Percentiles rank a stretch among this genome's conserved stretches.
Conservation (phyloP, 2,329 filamentous ascomycete species). For the Colletotrichum sojae region DNA sequence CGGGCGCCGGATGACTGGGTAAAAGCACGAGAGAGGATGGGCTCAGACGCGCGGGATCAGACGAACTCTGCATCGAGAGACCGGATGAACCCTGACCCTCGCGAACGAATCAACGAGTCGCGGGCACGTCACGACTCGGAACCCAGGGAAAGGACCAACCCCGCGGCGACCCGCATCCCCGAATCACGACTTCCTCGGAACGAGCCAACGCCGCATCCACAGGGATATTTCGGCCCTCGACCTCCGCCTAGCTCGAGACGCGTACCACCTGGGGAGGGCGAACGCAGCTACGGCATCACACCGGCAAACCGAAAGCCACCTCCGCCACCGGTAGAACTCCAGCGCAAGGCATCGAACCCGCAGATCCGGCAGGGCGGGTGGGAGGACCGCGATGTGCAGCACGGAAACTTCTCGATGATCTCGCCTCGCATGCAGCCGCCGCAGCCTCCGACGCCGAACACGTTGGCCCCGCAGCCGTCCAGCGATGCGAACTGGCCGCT, state of each 20-base stretch:
- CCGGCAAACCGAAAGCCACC: conserved; percentile 37
- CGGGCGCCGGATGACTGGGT: conserved; percentile 13
- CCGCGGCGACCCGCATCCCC: not conserved
- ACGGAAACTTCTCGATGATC: conserved; percentile 29
- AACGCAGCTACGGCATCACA: conserved; percentile 39
- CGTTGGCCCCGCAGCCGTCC: conserved; percentile 19
- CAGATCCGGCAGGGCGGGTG: conserved; percentile 12
- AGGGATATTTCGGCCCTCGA: conserved; percentile 35
- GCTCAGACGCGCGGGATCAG: conserved; percentile 14
- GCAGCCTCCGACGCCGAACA: conserved; percentile 25
- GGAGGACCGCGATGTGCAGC: conserved; percentile 32
- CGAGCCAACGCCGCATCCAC: conserved; percentile 4
- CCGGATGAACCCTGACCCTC: conserved; percentile 8
- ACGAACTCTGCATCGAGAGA: conserved; percentile 1
- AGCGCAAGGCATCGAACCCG: conserved; percentile 36
- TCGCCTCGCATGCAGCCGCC: conserved; percentile 32
- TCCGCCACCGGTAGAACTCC: conserved; percentile 33
- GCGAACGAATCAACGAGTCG: conserved; percentile 4
- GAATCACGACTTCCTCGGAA: not conserved
- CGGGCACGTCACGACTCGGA: conserved; percentile 17
- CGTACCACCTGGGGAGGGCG: conserved; percentile 33
- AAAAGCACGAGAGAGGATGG: conserved; percentile 11
- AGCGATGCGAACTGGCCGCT: conserved; percentile 35
- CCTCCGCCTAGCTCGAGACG: conserved; percentile 23
- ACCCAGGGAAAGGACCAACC: conserved; percentile 1